phyloP scores from a whole-genome alignment of 2,329 filamentous ascomycete species.

The Penicillium brevicompactum region DNA sequence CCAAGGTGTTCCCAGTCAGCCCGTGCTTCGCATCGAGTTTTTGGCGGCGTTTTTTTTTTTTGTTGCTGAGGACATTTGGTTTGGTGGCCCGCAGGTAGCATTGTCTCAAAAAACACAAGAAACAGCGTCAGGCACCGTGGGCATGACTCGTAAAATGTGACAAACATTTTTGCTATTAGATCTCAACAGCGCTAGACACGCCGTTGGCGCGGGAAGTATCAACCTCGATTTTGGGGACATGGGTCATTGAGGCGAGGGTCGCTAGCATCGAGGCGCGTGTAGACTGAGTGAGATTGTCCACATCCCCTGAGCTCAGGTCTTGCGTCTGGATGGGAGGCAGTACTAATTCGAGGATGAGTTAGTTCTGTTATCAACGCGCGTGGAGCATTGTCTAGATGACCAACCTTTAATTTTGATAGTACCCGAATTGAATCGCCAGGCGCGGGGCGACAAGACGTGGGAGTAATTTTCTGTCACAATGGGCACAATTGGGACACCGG shows the following conservation, averaged over 20 bases:
- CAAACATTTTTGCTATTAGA: constrained; percentile 26
- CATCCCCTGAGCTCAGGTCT: constrained; percentile 72
- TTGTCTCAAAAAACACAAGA: no score
- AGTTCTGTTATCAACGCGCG: not conserved
- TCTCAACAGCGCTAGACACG: constrained; percentile 37
- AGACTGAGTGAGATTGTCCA: constrained; percentile 69
- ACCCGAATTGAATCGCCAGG: constrained; percentile 66
- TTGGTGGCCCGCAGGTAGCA: no score
- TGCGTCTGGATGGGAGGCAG: constrained; percentile 77
- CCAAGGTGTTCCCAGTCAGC: no score
- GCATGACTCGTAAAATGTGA: not conserved
- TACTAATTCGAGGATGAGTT: constrained; percentile 52
- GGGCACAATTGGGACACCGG: constrained; percentile 88
- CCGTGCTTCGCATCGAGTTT: no score
- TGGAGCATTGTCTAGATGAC: constrained; percentile 22
- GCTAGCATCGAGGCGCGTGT: constrained; percentile 76
- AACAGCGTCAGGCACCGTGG: not conserved
- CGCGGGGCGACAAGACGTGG: constrained; percentile 68
- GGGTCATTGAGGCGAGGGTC: constrained; percentile 50
- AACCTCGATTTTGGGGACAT: constrained; percentile 23
- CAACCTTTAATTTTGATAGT: constrained; percentile 74
- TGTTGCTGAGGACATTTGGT: no score
- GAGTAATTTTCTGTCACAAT: constrained; percentile 80
- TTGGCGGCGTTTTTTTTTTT: no score
- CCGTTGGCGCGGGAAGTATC: constrained; percentile 25